Percentiles rank a stretch among this genome's conserved stretches.
Evolutionary conservation across 768 basidiomycete species (phyloP).

Genomic region (Coprinopsis sp.): DNA sequence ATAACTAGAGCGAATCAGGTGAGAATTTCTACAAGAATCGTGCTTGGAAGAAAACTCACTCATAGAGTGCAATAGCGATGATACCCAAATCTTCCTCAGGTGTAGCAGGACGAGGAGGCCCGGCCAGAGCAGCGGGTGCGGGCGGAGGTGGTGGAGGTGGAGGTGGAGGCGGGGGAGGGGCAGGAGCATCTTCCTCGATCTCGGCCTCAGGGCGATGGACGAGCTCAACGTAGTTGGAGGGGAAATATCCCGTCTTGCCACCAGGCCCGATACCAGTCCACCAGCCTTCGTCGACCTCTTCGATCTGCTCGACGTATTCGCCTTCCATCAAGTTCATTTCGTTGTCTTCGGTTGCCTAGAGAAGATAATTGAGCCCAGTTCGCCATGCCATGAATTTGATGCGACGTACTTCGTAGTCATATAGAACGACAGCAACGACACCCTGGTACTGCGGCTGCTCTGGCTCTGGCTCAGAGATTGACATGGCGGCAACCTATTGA

Average conservation of each 20-base stretch:
- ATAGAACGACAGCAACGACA: constrained; percentile 69
- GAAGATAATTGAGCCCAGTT: not conserved
- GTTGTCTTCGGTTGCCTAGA: constrained; percentile 76
- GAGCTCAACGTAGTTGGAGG: constrained; percentile 87
- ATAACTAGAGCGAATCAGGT: constrained; percentile 48
- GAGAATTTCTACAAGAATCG: constrained; percentile 1
- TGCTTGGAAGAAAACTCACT: constrained; percentile 38
- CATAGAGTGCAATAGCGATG: constrained; percentile 63
- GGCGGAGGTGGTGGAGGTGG: constrained; percentile 34
- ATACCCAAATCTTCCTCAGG: constrained; percentile 55
- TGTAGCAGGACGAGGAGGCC: constrained; percentile 46
- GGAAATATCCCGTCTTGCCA: constrained; percentile 83
- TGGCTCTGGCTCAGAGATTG: constrained; percentile 34
- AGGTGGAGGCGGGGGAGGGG: constrained; percentile 52
- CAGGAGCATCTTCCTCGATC: constrained; percentile 37
- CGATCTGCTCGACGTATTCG: constrained; percentile 76
- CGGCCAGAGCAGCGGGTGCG: constrained; percentile 38
- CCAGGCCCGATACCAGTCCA: constrained; percentile 74
- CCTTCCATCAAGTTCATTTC: constrained; percentile 80
- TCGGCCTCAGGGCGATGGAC: constrained; percentile 44
- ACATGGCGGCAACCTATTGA: constrained; percentile 28
- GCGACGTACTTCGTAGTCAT: constrained; percentile 64
- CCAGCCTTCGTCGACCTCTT: constrained; percentile 88
- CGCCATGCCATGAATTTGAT: not conserved
- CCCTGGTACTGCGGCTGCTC: constrained; percentile 38